Evolutionary conservation across 2,329 filamentous ascomycete species (phyloP).

Genomic region (Didymella exigua): DNA sequence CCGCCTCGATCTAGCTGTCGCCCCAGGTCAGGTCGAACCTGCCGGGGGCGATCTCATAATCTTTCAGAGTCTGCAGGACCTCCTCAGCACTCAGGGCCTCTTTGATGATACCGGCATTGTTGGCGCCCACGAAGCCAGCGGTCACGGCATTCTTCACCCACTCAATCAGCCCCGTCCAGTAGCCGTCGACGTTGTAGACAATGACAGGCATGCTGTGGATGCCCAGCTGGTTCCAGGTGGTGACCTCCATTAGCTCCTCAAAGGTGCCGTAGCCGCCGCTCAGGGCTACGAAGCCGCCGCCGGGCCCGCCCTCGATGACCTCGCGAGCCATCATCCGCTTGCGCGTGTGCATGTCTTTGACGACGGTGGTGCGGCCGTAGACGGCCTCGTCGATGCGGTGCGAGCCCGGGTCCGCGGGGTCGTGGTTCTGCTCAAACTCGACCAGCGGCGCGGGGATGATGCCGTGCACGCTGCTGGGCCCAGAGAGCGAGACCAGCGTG

Average conservation of each 20-base stretch:
- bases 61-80: constrained; percentile 70
- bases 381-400: constrained; percentile 63
- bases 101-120: constrained; percentile 76
- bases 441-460: constrained; percentile 90
- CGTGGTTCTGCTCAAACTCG: constrained; percentile 72
- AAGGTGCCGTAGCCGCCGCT: constrained; percentile 91
- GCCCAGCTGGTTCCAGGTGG: constrained; percentile 94
- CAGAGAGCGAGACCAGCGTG: constrained; percentile 81
- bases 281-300: constrained; percentile 87
- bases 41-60: constrained; percentile 77
- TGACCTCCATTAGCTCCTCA: constrained; percentile 91
- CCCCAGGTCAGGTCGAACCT: constrained; percentile 85
- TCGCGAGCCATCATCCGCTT: constrained; percentile 93
- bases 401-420: constrained; percentile 49
- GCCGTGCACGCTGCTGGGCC: constrained; percentile 83
- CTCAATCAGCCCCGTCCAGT: constrained; percentile 83
- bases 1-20: constrained; percentile 41
- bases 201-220: constrained; percentile 81
- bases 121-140: constrained; percentile 75
- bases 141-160: constrained; percentile 80
- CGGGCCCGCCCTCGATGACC: constrained; percentile 79
- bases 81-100: constrained; percentile 75
- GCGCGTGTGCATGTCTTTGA: constrained; percentile 93
- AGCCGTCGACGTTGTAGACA: constrained; percentile 85
- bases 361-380: constrained; percentile 86